Evolutionary conservation across 169 alveolate species (phyloP).

Genomic region (Plasmodium relictum): DNA sequence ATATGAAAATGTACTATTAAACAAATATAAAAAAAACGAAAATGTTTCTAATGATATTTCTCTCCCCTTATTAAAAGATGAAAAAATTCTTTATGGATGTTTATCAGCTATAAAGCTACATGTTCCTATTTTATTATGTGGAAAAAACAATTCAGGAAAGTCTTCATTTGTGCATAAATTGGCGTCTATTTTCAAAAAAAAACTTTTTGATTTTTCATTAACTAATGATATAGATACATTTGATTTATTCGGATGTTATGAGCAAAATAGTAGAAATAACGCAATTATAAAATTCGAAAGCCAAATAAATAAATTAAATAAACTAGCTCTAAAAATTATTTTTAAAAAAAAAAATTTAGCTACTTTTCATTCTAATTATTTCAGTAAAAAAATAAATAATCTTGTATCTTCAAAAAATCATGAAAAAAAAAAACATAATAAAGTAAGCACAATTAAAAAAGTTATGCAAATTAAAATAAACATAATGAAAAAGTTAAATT

Average conservation of each 20-base stretch:
- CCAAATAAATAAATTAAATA: conserved; percentile 54
- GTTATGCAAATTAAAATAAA: conserved; percentile 1
- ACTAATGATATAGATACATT: conserved; percentile 85
- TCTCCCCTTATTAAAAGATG: conserved; percentile 51
- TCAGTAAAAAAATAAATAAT: neutral
- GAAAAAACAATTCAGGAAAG: conserved; percentile 81
- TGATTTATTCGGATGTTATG: conserved; percentile 89
- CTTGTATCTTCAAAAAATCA: neutral
- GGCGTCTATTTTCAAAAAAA: conserved; percentile 68
- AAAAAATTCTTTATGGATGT: conserved; percentile 34
- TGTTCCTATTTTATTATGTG: conserved; percentile 81
- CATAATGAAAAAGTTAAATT: conserved; percentile 19
- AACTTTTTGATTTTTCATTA: conserved; percentile 81
- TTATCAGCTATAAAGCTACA: conserved; percentile 47
- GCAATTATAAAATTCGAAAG: conserved; percentile 38
- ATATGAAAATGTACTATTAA: neutral
- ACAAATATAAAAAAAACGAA: neutral
- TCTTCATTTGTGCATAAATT: conserved; percentile 71
- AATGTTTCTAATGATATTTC: conserved; percentile 9
- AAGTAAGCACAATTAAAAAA: too few species aligned
- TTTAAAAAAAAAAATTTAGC: conserved; percentile 17
- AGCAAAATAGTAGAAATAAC: conserved; percentile 80
- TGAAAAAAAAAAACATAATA: neutral
- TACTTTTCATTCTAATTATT: conserved; percentile 22
- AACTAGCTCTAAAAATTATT: conserved; percentile 19